Evolutionary conservation across 495 filamentous ascomycete genomes (phyloP).

Genomic region (Usnea hakonensis): DNA sequence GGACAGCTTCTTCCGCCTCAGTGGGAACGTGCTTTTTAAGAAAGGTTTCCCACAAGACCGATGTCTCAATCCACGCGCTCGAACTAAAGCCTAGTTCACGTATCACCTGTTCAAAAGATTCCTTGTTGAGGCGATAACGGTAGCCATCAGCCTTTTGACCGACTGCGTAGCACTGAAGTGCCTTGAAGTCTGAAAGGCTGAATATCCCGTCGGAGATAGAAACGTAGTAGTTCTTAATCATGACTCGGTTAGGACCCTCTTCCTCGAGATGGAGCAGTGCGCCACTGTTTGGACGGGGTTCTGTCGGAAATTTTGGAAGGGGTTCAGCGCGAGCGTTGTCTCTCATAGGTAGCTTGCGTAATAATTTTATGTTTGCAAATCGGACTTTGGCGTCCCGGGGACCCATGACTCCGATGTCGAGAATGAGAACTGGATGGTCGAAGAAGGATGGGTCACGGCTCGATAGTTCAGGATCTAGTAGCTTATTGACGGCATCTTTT

Average conservation of each 20-base stretch:
- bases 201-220: not conserved
- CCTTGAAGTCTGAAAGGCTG: not conserved
- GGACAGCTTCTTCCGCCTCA: too few species aligned
- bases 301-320: not conserved
- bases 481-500: not conserved
- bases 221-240: not conserved
- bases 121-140: not conserved
- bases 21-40: not conserved
- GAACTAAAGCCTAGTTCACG: not conserved
- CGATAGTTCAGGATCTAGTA: not conserved
- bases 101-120: not conserved
- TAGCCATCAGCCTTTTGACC: slow-evolving; percentile 9
- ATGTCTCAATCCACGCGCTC: slow-evolving; percentile 1
- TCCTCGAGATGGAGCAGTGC: not conserved
- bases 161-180: not conserved
- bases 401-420: not conserved
- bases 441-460: not conserved
- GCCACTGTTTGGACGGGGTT: not conserved
- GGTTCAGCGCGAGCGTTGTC: not conserved
- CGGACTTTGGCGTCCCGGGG: not conserved
- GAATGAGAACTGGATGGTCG: not conserved
- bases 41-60: not conserved
- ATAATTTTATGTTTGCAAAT: not conserved
- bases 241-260: not conserved
- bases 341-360: not conserved